A percentile compares a stretch with the other conserved stretches of the same genome.
Conservation (phyloP, 2,329 filamentous ascomycete species). For the Fusarium odoratissimum region DNA sequence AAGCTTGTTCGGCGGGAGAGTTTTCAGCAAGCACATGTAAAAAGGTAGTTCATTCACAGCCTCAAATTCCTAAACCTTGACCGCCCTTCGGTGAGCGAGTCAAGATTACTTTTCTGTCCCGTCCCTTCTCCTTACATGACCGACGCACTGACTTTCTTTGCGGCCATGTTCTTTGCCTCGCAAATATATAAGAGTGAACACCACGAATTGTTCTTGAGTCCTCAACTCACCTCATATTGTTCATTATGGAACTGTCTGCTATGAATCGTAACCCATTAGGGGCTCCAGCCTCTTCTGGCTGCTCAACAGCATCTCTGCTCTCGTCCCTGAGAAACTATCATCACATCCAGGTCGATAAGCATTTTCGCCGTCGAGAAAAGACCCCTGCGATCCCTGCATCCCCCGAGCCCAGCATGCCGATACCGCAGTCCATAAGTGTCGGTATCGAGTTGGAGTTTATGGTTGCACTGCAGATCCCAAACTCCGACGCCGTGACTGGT, state of each 20-base stretch:
- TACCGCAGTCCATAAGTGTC: constrained; percentile 26
- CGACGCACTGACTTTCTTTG: constrained; percentile 2
- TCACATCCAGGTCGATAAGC: constrained; percentile 2
- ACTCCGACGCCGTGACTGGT: constrained; percentile 2
- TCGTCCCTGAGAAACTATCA: constrained; percentile 7
- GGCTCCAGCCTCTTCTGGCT: constrained; percentile 17
- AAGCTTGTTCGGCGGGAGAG: constrained; percentile 8
- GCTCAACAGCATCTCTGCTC: constrained; percentile 14
- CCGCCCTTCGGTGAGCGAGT: constrained; percentile 25
- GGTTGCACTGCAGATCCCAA: constrained; percentile 30
- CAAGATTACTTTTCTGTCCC: neutral
- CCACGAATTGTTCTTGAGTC: constrained; percentile 11
- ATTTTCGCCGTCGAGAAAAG: constrained; percentile 3
- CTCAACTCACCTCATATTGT: neutral
- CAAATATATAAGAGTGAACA: constrained; percentile 11
- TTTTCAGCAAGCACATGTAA: constrained; percentile 10
- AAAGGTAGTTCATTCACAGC: constrained; percentile 3
- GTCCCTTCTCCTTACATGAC: constrained; percentile 3
- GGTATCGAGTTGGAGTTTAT: constrained; percentile 47
- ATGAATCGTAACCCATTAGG: constrained; percentile 27
- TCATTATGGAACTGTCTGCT: constrained; percentile 31
- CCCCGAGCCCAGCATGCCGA: constrained; percentile 4
- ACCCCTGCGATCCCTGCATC: neutral
- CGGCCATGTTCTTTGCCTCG: neutral
- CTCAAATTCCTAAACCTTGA: constrained; percentile 16